These are phyloP conservation scores for Tieghemostelium lacteum DNA, from an alignment of 78 protist species.

Conservation along the genomic window DNA sequence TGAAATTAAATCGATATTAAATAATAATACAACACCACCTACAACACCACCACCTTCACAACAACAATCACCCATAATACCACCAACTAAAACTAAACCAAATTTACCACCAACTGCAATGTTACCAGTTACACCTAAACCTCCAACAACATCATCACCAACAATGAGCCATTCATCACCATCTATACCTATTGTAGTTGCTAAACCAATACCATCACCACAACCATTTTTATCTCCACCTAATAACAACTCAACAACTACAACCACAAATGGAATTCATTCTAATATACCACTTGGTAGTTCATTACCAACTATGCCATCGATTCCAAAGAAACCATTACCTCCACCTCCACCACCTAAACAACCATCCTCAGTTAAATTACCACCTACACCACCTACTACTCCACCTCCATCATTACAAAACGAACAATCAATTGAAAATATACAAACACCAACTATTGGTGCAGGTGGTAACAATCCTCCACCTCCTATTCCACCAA, in stretches of 20 bases:
- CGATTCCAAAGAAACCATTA: background rate
- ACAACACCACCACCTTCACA: background rate
- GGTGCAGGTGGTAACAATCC: background rate
- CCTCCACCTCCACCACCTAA: background rate
- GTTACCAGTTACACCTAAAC: background rate
- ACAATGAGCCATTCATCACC: slow-evolving; percentile 9
- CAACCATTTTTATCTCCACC: background rate
- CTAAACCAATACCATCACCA: slow-evolving; percentile 4
- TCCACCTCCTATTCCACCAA: slow-evolving; percentile 12
- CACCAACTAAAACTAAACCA: background rate
- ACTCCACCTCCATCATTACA: background rate
- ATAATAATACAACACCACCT: background rate
- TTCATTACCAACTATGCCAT: background rate
- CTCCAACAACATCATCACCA: background rate
- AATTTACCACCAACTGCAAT: background rate
- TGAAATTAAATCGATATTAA: background rate
- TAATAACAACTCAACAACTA: too few species aligned
- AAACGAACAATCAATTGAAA: background rate
- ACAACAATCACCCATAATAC: background rate
- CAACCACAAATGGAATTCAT: background rate
- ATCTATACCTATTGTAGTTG: slow-evolving; percentile 5
- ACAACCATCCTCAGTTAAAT: background rate
- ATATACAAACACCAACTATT: background rate
- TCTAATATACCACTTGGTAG: background rate
- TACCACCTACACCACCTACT: slow-evolving; percentile 18